Conservation (phyloP, 176 grass and related monocot species). For the Neostapfia colusana region DNA sequence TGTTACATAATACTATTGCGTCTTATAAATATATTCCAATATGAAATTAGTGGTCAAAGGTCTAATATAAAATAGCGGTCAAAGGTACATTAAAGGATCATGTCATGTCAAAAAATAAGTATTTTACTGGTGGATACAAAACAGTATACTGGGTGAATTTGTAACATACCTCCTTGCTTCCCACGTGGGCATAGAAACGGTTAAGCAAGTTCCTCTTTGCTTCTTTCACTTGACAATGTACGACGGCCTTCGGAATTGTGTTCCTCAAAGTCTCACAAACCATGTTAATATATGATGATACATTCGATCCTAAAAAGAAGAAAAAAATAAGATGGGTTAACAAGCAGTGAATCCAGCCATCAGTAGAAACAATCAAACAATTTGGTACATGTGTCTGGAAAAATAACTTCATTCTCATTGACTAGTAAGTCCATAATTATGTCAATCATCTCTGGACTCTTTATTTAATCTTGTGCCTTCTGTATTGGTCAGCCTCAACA, state of each 20-base stretch:
- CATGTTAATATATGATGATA: constrained; percentile 90
- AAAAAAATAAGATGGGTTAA: constrained; percentile 18
- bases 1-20: background rate
- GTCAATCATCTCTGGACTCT: background rate
- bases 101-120: background rate
- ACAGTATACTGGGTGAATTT: background rate
- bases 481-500: background rate
- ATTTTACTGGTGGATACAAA: background rate
- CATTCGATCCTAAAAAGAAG: constrained; percentile 75
- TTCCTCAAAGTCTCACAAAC: constrained; percentile 91
- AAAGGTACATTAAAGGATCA: background rate
- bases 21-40: background rate
- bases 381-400: no score
- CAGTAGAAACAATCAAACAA: constrained; percentile 10
- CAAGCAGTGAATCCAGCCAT: background rate
- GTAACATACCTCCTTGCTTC: constrained; percentile 81
- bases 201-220: constrained; percentile 90
- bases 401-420: background rate
- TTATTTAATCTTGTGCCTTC: background rate
- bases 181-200: constrained; percentile 93
- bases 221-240: constrained; percentile 94
- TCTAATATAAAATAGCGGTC: background rate
- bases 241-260: constrained; percentile 89
- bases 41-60: background rate
- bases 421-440: background rate